A percentile compares a stretch with the other conserved stretches of the same genome.
Conservation (phyloP, 106 monocot species). For the Dioscorea alata region DNA sequence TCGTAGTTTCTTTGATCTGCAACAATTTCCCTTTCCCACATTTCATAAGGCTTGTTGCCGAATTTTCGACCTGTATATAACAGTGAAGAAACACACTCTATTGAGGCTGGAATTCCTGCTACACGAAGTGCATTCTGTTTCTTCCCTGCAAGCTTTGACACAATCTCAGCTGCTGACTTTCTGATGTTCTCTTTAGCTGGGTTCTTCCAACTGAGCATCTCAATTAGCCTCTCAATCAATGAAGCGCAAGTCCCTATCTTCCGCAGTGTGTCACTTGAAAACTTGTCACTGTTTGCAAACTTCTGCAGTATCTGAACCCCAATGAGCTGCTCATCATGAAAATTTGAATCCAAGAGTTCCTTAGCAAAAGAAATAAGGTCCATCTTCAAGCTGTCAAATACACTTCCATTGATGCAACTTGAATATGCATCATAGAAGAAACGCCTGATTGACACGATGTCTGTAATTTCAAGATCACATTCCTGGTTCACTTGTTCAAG, state of each 20-base stretch:
- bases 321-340: slow-evolving; percentile 55
- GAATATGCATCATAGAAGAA: slow-evolving; percentile 76
- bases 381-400: slow-evolving; percentile 65
- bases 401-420: slow-evolving; percentile 41
- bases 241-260: slow-evolving; percentile 38
- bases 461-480: slow-evolving; percentile 21
- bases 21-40: background rate
- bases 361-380: slow-evolving; percentile 50
- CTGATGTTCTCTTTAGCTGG: slow-evolving; percentile 37
- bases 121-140: slow-evolving; percentile 43
- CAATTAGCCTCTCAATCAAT: slow-evolving; percentile 46
- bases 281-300: slow-evolving; percentile 19
- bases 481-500: slow-evolving; percentile 36
- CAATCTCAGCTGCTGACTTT: slow-evolving; percentile 36
- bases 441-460: slow-evolving; percentile 31
- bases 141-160: slow-evolving; percentile 48
- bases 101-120: slow-evolving; percentile 46
- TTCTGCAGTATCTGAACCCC: slow-evolving; percentile 44
- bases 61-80: slow-evolving; percentile 22
- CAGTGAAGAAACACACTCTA: slow-evolving; percentile 61
- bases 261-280: slow-evolving; percentile 39
- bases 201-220: slow-evolving; percentile 71
- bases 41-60: slow-evolving; percentile 2
- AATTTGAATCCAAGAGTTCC: slow-evolving; percentile 46
- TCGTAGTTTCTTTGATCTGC: slow-evolving; percentile 19